Base-by-base conservation (phyloP, 176 grass and related monocot genomes). In the Elaeis guineensis region DNA sequence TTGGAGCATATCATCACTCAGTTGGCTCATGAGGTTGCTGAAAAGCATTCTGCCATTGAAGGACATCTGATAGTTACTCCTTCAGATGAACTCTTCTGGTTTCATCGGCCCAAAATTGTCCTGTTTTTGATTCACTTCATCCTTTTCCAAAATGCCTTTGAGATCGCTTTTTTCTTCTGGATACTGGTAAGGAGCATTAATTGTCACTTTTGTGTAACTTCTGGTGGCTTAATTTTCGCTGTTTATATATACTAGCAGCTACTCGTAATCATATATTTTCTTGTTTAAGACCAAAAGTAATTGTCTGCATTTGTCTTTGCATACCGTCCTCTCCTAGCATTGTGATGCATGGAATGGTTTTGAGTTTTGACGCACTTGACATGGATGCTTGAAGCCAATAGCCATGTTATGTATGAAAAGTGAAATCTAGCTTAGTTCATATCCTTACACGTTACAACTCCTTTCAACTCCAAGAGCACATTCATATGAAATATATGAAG, bases 151-250 rank as follows among this genome's bases (percentile, higher is more conserved):
- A 95, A 95, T 58, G 83, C 83, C 48, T 95, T 90, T 55, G 75
- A 96, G 69, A 72, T 96, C 64, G 81, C 92, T 70, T 76, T 77
- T 22, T 91, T 88, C 81, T 85, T 97, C 53, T 97, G 87, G 83
- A 55, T 91, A 26, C 20, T 80, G 81, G 92, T 89, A 74, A 83
- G 80, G 61, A 57, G 3, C 65, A 66, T 16, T 28, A 44, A 6
- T 12, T 44, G 35, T 12, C 35, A 21, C 4, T 59, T 25, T 5
- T 51, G 11, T 4, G 20, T 22, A 35, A 12, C 6, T 6, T 5
- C 5, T 25, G 25, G 9, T 22, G n/a, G 39, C 17, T 26, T 23
- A 51, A 9, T 21, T 32, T 32, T 39, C 17, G 2, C 2, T 14
- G 2, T 39, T 11, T 17, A 62, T 44, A 44, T 12, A 14, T 44